These are phyloP conservation scores for Fusarium mundagurra DNA, from an alignment of 2,329 filamentous ascomycete genomes.

Conservation along the genomic window DNA sequence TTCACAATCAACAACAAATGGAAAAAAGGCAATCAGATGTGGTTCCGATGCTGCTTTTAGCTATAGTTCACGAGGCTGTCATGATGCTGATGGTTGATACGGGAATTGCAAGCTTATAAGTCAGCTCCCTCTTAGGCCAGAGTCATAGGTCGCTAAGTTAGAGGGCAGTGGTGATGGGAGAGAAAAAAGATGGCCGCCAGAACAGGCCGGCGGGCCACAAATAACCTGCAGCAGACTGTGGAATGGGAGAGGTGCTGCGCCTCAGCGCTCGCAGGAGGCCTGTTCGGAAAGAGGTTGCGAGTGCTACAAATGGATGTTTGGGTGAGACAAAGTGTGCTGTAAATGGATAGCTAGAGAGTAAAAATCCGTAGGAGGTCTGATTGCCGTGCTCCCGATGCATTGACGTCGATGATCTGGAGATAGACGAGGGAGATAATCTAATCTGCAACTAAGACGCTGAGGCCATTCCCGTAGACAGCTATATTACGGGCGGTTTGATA, in stretches of 20 bases:
- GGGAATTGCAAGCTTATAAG: slow-evolving; percentile 32
- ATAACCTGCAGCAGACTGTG: slow-evolving; percentile 16
- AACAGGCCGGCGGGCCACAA: slow-evolving; percentile 16
- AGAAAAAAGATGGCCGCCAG: slow-evolving; percentile 23
- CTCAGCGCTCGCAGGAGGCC: slow-evolving; percentile 32
- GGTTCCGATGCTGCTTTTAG: slow-evolving; percentile 19
- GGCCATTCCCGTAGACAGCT: neutral
- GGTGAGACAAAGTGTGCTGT: slow-evolving; percentile 12
- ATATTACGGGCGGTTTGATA: neutral
- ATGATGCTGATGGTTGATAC: slow-evolving; percentile 18
- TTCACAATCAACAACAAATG: neutral
- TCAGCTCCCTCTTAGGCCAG: slow-evolving; percentile 22
- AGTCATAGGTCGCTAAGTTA: slow-evolving; percentile 2
- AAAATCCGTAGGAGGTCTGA: neutral
- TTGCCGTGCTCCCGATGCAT: slow-evolving; percentile 13
- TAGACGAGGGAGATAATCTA: neutral
- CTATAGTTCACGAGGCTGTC: slow-evolving; percentile 24
- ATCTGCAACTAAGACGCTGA: neutral
- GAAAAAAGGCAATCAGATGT: slow-evolving; percentile 7
- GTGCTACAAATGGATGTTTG: slow-evolving; percentile 1
- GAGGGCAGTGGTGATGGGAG: slow-evolving; percentile 26
- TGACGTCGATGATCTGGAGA: neutral
- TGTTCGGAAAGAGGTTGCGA: slow-evolving; percentile 2
- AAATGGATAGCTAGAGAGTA: slow-evolving; percentile 21
- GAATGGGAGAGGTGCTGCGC: slow-evolving; percentile 30